Base-by-base conservation (phyloP, 345 rosid genomes). In the Populus pruinosa region DNA sequence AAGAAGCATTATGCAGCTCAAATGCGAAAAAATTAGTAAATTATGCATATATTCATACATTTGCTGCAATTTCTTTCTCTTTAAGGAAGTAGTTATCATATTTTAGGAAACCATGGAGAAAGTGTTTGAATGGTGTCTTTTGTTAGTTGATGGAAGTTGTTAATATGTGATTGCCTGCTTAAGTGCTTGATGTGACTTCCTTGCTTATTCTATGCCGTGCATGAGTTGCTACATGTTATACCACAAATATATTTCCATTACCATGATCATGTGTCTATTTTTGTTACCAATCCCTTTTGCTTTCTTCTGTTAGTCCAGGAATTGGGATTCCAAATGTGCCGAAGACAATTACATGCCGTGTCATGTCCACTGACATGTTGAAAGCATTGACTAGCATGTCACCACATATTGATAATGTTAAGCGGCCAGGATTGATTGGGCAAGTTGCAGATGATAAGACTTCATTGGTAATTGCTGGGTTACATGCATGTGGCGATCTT, bases 401-500 rank as follows among this genome's bases (percentile, higher is more conserved):
- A 72, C 29, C 84, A 38, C 79, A 55, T 71, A 77, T 72, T 23
- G 80, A 73, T 38, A 90, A 83, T 73, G 69, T 55, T 67, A 74
- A 84, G 73, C 81, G 79, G 79, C 38, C 79, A 69, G 49, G 70
- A 79, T 49, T 77, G 76, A 67, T 59, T n/a, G 76, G 63, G 31
- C 78, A 44, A 81, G 84, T 73, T 79, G 65, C 74, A 70, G 84
- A 65, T 23, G 62, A 49, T 80, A 71, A 77, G 25, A 79, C 83
- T 70, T 87, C 97, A 74, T 82, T 91, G 75, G 88, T 93, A 79
- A 96, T 95, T 81, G 93, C 99, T 74, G 98, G 99, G 67, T 91
- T 93, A 81, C 99, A 95, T 87, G 98, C 99, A 41, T 95, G 99
- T 73, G 99, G 99, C 25, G 97, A 95, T 90, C 94, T 93, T 68